These are phyloP conservation scores for Sclerotinia trifoliorum DNA, from an alignment of 2,329 filamentous ascomycete genomes.

Conservation along the genomic window DNA sequence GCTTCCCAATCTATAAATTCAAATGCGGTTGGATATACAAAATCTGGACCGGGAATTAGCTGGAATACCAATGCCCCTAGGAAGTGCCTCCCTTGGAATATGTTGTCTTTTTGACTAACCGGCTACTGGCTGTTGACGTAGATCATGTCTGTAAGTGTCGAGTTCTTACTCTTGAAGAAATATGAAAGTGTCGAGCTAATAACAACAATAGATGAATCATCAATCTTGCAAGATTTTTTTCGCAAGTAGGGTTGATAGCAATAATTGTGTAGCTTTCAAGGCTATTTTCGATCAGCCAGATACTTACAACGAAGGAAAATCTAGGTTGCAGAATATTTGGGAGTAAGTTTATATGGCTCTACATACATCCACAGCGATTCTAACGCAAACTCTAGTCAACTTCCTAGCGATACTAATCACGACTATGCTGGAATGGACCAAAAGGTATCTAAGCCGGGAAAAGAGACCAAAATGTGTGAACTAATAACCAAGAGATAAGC, in stretches of 20 bases:
- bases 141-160: slow-evolving; percentile 9
- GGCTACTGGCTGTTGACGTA: background rate
- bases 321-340: slow-evolving; percentile 13
- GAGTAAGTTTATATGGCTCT: background rate
- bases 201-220: slow-evolving; percentile 6
- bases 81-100: background rate
- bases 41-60: background rate
- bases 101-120: background rate
- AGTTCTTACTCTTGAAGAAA: background rate
- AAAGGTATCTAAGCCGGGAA: background rate
- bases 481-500: slow-evolving; percentile 6
- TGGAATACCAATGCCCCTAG: slow-evolving; percentile 1
- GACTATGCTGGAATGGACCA: slow-evolving; percentile 17
- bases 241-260: background rate
- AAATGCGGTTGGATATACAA: slow-evolving; percentile 6
- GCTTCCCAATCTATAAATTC: slow-evolving; percentile 12
- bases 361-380: background rate
- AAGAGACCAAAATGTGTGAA: background rate
- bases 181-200: background rate
- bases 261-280: slow-evolving; percentile 15
- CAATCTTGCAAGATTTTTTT: slow-evolving; percentile 13
- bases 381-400: background rate
- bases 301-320: background rate
- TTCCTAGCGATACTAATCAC: slow-evolving; percentile 13
- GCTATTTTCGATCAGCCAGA: slow-evolving; percentile 13